Percentiles rank a stretch among this genome's conserved stretches.
Evolutionary conservation across 495 filamentous ascomycete species (phyloP).

Genomic region (Clavariopsis aquatica): DNA sequence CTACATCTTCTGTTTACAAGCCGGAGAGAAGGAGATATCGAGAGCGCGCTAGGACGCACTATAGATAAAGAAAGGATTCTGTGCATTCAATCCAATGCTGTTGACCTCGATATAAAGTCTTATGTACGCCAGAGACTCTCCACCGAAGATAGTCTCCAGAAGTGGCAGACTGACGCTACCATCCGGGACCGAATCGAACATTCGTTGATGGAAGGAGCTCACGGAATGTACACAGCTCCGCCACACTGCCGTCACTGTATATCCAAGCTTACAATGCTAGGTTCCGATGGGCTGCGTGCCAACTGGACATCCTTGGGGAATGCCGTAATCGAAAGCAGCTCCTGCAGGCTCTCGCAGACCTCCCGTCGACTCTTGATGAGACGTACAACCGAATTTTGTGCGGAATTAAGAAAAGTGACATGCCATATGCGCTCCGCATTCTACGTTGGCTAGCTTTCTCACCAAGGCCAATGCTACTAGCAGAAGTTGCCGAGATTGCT

Average conservation of each 20-base stretch:
- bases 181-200: conserved; percentile 20
- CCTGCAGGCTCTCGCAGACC: not conserved
- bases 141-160: conserved; percentile 12
- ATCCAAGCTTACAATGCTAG: conserved; percentile 4
- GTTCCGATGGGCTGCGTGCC: conserved; percentile 20
- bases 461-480: not conserved
- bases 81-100: conserved; percentile 20
- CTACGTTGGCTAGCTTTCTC: conserved; percentile 21
- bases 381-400: conserved; percentile 21
- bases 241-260: not conserved
- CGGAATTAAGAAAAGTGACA: conserved; percentile 7
- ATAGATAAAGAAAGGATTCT: conserved; percentile 12
- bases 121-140: conserved; percentile 28
- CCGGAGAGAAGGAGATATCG: conserved; percentile 33
- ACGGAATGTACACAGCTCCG: conserved; percentile 28
- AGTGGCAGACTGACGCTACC: conserved; percentile 17
- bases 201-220: conserved; percentile 21
- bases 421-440: conserved; percentile 9
- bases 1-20: conserved; percentile 35
- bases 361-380: conserved; percentile 8
- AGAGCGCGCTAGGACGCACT: conserved; percentile 13
- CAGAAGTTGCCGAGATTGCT: conserved; percentile 15
- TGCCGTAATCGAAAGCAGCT: conserved; percentile 10
- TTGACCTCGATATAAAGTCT: conserved; percentile 32
- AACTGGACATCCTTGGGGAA: conserved; percentile 11